These are phyloP conservation scores for Antarctomyces pellizariae DNA, from an alignment of 495 filamentous ascomycete genomes.

Conservation along the genomic window DNA sequence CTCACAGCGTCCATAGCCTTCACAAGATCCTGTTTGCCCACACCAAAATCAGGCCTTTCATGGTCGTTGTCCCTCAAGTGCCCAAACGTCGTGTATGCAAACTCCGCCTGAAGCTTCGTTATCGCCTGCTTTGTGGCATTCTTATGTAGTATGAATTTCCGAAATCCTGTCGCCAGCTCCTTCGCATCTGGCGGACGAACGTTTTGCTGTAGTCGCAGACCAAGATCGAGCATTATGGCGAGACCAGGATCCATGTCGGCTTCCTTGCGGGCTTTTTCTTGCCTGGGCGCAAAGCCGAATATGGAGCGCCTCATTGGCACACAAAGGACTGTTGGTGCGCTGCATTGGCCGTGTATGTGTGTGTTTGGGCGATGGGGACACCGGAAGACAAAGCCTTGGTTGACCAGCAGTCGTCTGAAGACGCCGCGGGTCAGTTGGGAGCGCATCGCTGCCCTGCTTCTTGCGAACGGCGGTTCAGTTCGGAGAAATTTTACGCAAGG, in stretches of 20 bases:
- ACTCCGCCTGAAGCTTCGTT: constrained; percentile 39
- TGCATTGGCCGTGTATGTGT: constrained; percentile 5
- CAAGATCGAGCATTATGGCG: constrained; percentile 27
- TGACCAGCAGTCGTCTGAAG: constrained; percentile 44
- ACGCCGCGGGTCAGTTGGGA: constrained; percentile 59
- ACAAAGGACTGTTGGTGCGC: constrained; percentile 10
- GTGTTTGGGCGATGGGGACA: constrained; percentile 8
- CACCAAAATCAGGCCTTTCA: constrained; percentile 16
- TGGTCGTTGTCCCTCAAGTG: constrained; percentile 24
- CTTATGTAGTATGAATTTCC: constrained; percentile 36
- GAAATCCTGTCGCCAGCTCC: constrained; percentile 38
- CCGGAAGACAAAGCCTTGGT: constrained; percentile 27
- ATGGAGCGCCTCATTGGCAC: constrained; percentile 26
- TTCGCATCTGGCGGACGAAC: constrained; percentile 31
- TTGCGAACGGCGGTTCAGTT: no score
- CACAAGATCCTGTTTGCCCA: constrained; percentile 28
- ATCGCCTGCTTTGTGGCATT: constrained; percentile 22
- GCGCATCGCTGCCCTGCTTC: no score
- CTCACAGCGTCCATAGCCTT: constrained; percentile 18
- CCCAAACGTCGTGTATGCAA: constrained; percentile 30
- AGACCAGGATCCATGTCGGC: constrained; percentile 36
- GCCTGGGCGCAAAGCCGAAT: constrained; percentile 32
- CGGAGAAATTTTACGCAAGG: no score
- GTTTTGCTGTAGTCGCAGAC: constrained; percentile 18
- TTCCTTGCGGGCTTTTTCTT: constrained; percentile 25